A percentile compares a stretch with the other conserved stretches of the same genome.
Conservation (phyloP, 202 grass and related monocot genomes). For the Cymbopogon flexuosus region DNA sequence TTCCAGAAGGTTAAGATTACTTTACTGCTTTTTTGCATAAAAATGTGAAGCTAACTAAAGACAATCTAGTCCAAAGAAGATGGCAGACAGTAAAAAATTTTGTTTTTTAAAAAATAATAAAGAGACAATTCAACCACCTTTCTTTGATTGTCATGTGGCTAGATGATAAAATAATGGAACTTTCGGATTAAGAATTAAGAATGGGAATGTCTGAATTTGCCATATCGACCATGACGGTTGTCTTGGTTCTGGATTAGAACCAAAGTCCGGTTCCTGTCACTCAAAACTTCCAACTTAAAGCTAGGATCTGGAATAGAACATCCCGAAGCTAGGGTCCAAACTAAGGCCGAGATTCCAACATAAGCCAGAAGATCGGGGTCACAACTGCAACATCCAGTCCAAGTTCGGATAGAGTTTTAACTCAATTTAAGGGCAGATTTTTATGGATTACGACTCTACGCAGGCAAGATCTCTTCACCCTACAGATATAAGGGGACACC, state of each 20-base stretch:
- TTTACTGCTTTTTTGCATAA: not conserved
- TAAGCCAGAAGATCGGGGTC: not conserved
- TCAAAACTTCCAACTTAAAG: too few relatives aligned
- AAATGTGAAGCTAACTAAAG: not conserved
- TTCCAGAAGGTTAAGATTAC: slow-evolving; percentile 3
- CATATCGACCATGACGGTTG: not conserved
- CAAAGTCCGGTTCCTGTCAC: too few relatives aligned
- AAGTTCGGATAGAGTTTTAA: not conserved
- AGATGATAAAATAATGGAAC: not conserved
- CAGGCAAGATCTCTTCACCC: not conserved
- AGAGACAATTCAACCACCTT: not conserved
- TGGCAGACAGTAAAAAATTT: not conserved
- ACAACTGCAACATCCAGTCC: not conserved
- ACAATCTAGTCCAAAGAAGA: not conserved
- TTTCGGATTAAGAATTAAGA: not conserved
- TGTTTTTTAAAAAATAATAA: not conserved
- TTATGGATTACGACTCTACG: not conserved
- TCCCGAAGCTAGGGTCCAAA: not conserved
- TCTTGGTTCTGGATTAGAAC: not conserved
- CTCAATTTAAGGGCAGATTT: not conserved
- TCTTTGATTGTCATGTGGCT: not conserved
- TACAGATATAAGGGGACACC: not conserved
- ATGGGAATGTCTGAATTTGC: not conserved
- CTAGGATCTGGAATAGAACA: not conserved
- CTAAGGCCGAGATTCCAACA: not conserved